These are phyloP conservation scores for Coemansia sp. DNA, from an alignment of 192 early-diverging fungal genomes.

Conservation along the genomic window DNA sequence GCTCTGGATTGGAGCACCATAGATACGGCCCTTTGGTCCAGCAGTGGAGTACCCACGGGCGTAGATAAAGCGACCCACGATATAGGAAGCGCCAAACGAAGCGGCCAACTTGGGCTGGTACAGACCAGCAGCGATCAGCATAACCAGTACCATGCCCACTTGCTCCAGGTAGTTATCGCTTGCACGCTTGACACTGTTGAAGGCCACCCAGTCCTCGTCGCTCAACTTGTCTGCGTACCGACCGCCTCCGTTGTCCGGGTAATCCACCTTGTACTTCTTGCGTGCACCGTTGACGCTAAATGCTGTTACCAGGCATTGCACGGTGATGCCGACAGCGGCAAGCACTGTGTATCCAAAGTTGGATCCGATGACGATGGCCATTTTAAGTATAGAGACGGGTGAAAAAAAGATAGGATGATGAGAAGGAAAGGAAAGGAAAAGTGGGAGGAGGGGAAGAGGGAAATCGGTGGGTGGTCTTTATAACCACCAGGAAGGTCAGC, in stretches of 20 bases:
- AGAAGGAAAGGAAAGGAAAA: not conserved
- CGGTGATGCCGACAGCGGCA: conserved; percentile 36
- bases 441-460: no score
- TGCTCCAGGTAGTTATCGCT: conserved; percentile 56
- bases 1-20: conserved; percentile 20
- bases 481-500: no score
- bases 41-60: conserved; percentile 26
- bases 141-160: conserved; percentile 24
- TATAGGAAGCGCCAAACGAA: conserved; percentile 26
- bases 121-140: conserved; percentile 38
- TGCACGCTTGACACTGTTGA: conserved; percentile 55
- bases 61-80: conserved; percentile 40
- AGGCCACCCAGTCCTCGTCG: conserved; percentile 52
- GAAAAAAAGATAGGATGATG: not conserved
- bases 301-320: conserved; percentile 31
- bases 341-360: conserved; percentile 54
- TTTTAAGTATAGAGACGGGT: conserved; percentile 1
- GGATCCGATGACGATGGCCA: conserved; percentile 49
- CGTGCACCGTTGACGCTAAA: conserved; percentile 23
- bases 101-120: conserved; percentile 48
- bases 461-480: no score
- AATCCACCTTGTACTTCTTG: conserved; percentile 50
- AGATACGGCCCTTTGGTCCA: conserved; percentile 31
- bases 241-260: conserved; percentile 54
- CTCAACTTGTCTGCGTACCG: conserved; percentile 49